Evolutionary conservation across 2,329 filamentous ascomycete genomes (phyloP).

Genomic region (Ceratocystis ficicola): DNA sequence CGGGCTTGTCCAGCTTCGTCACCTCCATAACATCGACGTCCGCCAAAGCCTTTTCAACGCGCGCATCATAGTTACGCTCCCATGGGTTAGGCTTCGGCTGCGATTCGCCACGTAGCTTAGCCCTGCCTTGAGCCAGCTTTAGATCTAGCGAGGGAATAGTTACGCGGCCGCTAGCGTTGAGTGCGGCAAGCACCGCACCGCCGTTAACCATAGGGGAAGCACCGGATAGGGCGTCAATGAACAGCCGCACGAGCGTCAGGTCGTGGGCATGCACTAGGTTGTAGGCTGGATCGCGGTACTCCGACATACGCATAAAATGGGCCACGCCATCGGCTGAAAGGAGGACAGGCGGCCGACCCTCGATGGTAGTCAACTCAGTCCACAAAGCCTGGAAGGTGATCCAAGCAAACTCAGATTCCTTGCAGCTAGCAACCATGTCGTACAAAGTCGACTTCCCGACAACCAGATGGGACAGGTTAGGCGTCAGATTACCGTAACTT

Average conservation of each 20-base stretch:
- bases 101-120: conserved; percentile 31
- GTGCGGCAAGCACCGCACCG: conserved; percentile 64
- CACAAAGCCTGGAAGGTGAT: conserved; percentile 69
- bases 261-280: conserved; percentile 77
- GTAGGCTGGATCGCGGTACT: conserved; percentile 60
- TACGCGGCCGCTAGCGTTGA: conserved; percentile 58
- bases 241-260: conserved; percentile 61
- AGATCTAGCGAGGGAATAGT: conserved; percentile 55
- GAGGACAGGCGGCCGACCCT: conserved; percentile 48
- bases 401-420: conserved; percentile 68
- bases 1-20: conserved; percentile 56
- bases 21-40: conserved; percentile 45
- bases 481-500: conserved; percentile 34
- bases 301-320: conserved; percentile 67
- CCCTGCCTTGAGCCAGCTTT: conserved; percentile 46
- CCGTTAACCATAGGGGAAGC: conserved; percentile 52
- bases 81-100: conserved; percentile 41
- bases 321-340: conserved; percentile 66
- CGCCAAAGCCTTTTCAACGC: conserved; percentile 42
- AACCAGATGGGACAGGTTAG: conserved; percentile 39
- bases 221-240: conserved; percentile 59
- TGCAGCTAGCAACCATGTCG: conserved; percentile 56
- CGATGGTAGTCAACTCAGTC: conserved; percentile 54
- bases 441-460: conserved; percentile 54
- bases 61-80: conserved; percentile 44